These are phyloP conservation scores for Zoysia matrella DNA, from an alignment of 202 grass and related monocot species.

Conservation along the genomic window DNA sequence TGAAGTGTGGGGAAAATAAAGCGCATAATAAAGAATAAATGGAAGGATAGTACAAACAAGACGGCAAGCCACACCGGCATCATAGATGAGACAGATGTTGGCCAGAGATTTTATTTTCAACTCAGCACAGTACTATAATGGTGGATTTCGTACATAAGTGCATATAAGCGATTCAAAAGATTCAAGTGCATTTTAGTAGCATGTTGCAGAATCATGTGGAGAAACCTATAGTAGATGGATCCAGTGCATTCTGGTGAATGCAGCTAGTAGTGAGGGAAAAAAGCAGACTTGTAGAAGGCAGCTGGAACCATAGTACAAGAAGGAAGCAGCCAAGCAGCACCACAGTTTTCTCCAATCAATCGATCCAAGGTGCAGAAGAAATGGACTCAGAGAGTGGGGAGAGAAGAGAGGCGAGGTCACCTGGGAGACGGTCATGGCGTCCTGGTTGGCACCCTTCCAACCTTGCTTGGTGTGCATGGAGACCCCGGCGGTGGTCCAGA, in stretches of 20 bases:
- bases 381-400: too few species aligned
- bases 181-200: background rate
- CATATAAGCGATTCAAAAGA: background rate
- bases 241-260: background rate
- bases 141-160: too few species aligned
- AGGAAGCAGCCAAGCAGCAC: background rate
- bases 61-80: too few species aligned
- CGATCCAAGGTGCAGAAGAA: background rate
- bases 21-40: too few species aligned
- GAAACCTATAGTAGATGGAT: background rate
- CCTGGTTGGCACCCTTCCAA: constrained; percentile 78
- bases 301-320: background rate
- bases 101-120: too few species aligned
- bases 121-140: too few species aligned
- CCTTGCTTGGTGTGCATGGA: constrained; percentile 74
- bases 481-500: constrained; percentile 33
- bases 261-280: background rate
- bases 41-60: too few species aligned
- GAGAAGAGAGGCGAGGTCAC: constrained; percentile 11
- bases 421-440: constrained; percentile 64
- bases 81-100: too few species aligned
- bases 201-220: background rate
- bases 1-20: background rate
- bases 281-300: background rate
- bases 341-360: background rate